phyloP scores from a whole-genome alignment of 2,329 filamentous ascomycete species.

The Aspergillus cejpii region DNA sequence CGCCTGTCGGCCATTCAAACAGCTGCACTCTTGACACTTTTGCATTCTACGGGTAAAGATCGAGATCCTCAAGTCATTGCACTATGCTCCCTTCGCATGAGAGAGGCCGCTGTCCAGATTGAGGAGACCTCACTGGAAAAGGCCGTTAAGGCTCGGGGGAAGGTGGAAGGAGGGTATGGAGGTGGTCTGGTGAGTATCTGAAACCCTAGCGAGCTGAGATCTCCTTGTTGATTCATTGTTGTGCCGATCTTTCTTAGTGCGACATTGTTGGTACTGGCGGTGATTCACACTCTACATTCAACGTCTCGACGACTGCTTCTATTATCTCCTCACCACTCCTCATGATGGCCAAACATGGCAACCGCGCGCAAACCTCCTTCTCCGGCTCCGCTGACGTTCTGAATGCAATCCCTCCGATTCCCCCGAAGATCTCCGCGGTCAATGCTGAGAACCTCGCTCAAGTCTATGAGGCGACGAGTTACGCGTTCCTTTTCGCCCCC shows the following conservation, averaged over 20 bases:
- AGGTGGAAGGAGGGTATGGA: conserved; percentile 64
- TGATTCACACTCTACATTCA: conserved; percentile 96
- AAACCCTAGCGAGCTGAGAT: neutral
- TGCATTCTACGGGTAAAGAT: conserved; percentile 87
- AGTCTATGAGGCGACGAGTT: conserved; percentile 77
- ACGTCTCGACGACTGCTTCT: conserved; percentile 90
- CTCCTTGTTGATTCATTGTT: conserved; percentile 4
- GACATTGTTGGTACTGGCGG: conserved; percentile 98
- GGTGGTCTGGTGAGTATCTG: conserved; percentile 67
- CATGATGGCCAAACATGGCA: conserved; percentile 89
- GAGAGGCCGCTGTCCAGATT: conserved; percentile 66
- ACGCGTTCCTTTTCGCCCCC: conserved; percentile 91
- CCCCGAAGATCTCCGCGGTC: conserved; percentile 69
- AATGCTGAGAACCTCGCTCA: conserved; percentile 62
- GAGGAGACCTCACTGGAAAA: conserved; percentile 57
- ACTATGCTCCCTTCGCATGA: conserved; percentile 77
- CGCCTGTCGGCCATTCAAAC: conserved; percentile 81
- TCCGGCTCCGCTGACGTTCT: conserved; percentile 93
- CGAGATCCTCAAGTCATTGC: conserved; percentile 77
- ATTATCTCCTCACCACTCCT: conserved; percentile 83
- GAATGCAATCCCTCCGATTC: conserved; percentile 61
- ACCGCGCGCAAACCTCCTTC: conserved; percentile 88
- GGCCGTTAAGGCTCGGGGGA: conserved; percentile 55
- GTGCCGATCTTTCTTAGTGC: conserved; percentile 44
- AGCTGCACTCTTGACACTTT: conserved; percentile 75